Conservation (phyloP, 495 filamentous ascomycete genomes). For the Margaritispora aquatica region DNA sequence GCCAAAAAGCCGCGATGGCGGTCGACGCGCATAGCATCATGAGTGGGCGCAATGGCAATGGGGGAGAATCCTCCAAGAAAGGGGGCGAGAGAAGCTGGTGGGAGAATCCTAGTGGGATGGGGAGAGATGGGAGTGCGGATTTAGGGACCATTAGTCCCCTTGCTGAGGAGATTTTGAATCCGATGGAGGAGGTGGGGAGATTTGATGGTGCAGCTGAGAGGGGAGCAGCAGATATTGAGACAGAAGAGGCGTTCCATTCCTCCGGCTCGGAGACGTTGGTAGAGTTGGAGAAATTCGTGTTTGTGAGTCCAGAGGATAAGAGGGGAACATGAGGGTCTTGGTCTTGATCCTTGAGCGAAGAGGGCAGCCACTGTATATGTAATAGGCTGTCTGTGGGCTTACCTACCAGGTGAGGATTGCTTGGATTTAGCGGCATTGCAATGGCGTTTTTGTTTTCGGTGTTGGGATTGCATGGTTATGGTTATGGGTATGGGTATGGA, state of each 20-base stretch:
- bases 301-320: neutral
- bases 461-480: neutral
- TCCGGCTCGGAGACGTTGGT: neutral
- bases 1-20: too few species aligned
- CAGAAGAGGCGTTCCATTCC: neutral
- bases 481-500: too few species aligned
- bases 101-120: constrained; percentile 6
- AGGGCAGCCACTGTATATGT: neutral
- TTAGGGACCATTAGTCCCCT: constrained; percentile 20
- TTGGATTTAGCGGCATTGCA: constrained; percentile 1
- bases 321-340: neutral
- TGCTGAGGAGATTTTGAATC: constrained; percentile 16
- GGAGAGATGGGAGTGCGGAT: neutral
- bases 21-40: too few species aligned
- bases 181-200: constrained; percentile 9
- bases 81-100: constrained; percentile 22
- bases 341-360: too few species aligned
- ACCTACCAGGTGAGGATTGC: neutral
- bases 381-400: neutral
- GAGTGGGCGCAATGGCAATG: too few species aligned
- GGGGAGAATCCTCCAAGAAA: neutral
- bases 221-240: neutral
- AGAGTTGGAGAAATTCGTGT: neutral
- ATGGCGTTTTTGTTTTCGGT: neutral
- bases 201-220: neutral